Conservation (phyloP, 2,329 filamentous ascomycete species). For the Colletotrichum zoysiae region DNA sequence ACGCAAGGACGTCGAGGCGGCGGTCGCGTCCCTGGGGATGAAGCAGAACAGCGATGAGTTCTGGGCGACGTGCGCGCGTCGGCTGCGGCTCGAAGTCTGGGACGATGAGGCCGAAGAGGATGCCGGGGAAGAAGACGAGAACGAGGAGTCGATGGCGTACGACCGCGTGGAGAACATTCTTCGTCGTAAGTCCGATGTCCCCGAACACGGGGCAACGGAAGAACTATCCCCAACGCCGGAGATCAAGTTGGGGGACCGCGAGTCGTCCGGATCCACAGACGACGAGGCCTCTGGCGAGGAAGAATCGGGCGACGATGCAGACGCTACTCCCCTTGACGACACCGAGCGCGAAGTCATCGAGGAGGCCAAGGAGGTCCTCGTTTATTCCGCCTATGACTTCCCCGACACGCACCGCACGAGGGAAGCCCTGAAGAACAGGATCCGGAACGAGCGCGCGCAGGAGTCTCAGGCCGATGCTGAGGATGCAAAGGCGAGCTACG, state of each 20-base stretch:
- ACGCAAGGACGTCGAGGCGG: slow-evolving; percentile 62
- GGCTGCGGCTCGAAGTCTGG: slow-evolving; percentile 63
- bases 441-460: slow-evolving; percentile 56
- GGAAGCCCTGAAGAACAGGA: slow-evolving; percentile 53
- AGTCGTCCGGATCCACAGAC: slow-evolving; percentile 11
- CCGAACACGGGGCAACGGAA: neutral
- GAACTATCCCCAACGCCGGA: slow-evolving; percentile 5
- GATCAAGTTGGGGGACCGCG: slow-evolving; percentile 8
- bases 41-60: slow-evolving; percentile 53
- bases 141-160: slow-evolving; percentile 53
- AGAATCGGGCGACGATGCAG: slow-evolving; percentile 2
- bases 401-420: slow-evolving; percentile 53
- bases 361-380: slow-evolving; percentile 59
- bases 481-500: slow-evolving; percentile 56
- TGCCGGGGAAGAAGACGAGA: slow-evolving; percentile 41
- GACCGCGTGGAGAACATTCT: slow-evolving; percentile 59
- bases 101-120: slow-evolving; percentile 47
- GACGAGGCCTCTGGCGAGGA: slow-evolving; percentile 9
- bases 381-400: slow-evolving; percentile 56
- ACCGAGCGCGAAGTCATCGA: slow-evolving; percentile 48
- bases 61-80: slow-evolving; percentile 63
- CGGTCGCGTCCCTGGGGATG: slow-evolving; percentile 61
- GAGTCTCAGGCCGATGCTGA: slow-evolving; percentile 59
- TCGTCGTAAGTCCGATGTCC: slow-evolving; percentile 31
- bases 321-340: slow-evolving; percentile 3